phyloP scores from a whole-genome alignment of 1,284 basidiomycete genomes.

The Ganoderma leucocontextum region DNA sequence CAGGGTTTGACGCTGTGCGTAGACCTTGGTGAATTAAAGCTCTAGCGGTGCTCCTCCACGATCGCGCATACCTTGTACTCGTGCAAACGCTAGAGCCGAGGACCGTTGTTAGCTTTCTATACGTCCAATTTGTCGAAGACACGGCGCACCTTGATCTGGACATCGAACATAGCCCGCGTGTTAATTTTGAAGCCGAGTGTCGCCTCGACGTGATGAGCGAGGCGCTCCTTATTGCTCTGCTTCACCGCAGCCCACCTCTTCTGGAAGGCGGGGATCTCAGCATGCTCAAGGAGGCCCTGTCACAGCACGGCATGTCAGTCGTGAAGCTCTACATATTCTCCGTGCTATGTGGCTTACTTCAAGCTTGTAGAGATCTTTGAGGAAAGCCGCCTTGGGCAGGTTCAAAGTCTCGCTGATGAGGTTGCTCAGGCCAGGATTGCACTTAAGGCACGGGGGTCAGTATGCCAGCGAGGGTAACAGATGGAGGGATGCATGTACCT shows the following conservation, averaged over 20 bases:
- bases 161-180: conserved; percentile 88
- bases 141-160: conserved; percentile 83
- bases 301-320: background rate
- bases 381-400: conserved; percentile 77
- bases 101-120: conserved; percentile 9
- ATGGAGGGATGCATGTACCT: conserved; percentile 50
- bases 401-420: conserved; percentile 87
- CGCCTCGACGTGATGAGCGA: conserved; percentile 80
- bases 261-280: conserved; percentile 78
- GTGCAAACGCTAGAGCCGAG: conserved; percentile 67
- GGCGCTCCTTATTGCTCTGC: conserved; percentile 85
- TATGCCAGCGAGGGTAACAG: background rate
- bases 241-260: conserved; percentile 86
- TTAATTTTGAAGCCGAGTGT: conserved; percentile 81
- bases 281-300: conserved; percentile 65
- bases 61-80: conserved; percentile 78
- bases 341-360: conserved; percentile 42
- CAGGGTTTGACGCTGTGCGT: conserved; percentile 79
- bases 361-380: conserved; percentile 80
- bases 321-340: background rate
- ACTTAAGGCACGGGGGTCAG: conserved; percentile 50
- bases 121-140: conserved; percentile 9
- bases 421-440: conserved; percentile 85
- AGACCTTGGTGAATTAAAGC: conserved; percentile 16
- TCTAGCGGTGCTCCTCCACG: background rate